phyloP scores from a whole-genome alignment of 257 asterid genomes.

The Fraxinus pennsylvanica region DNA sequence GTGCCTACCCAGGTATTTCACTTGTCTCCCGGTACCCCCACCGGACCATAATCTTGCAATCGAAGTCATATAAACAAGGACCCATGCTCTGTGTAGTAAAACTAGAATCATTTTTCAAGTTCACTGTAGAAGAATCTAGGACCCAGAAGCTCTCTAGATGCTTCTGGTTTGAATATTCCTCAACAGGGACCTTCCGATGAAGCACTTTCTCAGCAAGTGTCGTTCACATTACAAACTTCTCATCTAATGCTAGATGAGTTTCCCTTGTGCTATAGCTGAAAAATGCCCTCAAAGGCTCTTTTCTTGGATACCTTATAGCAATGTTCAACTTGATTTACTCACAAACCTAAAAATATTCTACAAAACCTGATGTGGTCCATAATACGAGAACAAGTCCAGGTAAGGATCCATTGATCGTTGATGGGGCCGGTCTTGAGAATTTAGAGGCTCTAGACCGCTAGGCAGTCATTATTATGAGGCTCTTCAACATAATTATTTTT shows the following conservation, averaged over 20 bases:
- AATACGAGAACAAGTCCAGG: no score
- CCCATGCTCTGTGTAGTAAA: constrained; percentile 35
- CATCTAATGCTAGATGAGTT: constrained; percentile 80
- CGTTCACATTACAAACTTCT: constrained; percentile 74
- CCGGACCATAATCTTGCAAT: constrained; percentile 59
- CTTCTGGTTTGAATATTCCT: constrained; percentile 71
- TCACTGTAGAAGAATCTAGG: constrained; percentile 28
- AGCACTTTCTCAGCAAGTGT: constrained; percentile 65
- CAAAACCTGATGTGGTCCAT: no score
- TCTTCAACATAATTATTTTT: no score
- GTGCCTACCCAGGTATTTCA: constrained; percentile 62
- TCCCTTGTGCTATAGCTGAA: constrained; percentile 60
- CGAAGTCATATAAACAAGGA: constrained; percentile 50
- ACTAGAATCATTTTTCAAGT: constrained; percentile 22
- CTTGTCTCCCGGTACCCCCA: constrained; percentile 55
- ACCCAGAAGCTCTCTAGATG: constrained; percentile 63
- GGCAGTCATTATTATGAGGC: no score
- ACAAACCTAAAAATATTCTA: constrained; percentile 51
- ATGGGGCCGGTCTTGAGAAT: no score
- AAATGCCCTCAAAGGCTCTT: constrained; percentile 60
- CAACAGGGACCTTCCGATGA: constrained; percentile 63
- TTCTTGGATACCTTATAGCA: constrained; percentile 72
- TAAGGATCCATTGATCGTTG: no score
- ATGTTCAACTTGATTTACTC: constrained; percentile 65
- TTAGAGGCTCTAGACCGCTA: no score